Conservation (phyloP, 1,284 basidiomycete species). For the Melanopsichium pennsylvanicum region DNA sequence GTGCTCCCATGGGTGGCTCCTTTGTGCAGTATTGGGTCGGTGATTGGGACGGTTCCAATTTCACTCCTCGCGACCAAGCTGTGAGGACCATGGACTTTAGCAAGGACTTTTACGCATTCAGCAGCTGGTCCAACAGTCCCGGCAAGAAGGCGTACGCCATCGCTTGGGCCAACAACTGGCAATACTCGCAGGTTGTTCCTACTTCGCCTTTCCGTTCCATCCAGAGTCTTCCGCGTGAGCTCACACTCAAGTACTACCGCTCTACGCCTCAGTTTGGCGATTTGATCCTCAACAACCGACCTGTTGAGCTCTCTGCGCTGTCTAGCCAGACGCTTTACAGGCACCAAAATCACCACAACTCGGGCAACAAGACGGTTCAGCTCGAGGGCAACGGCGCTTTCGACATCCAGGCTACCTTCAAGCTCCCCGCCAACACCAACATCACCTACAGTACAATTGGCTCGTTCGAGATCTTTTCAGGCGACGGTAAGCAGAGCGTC, state of each 20-base stretch:
- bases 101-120: constrained; percentile 68
- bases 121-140: constrained; percentile 65
- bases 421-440: constrained; percentile 27
- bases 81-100: constrained; percentile 66
- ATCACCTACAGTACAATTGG: constrained; percentile 38
- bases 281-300: constrained; percentile 63
- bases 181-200: constrained; percentile 66
- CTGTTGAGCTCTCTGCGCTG: constrained; percentile 59
- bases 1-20: constrained; percentile 63
- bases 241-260: constrained; percentile 59
- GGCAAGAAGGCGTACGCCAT: constrained; percentile 60
- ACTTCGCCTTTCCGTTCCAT: constrained; percentile 66
- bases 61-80: constrained; percentile 64
- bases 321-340: constrained; percentile 33
- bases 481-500: constrained; percentile 37
- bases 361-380: constrained; percentile 52
- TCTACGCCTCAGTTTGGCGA: constrained; percentile 56
- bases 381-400: constrained; percentile 60
- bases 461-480: constrained; percentile 37
- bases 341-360: constrained; percentile 10
- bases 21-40: constrained; percentile 67
- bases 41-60: constrained; percentile 66
- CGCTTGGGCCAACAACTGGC: constrained; percentile 68
- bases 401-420: constrained; percentile 63
- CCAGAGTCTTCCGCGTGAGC: constrained; percentile 63